Percentiles rank a stretch among this genome's conserved stretches.
Conservation (phyloP, 2,329 filamentous ascomycete genomes). For the Fusarium verrucosum region DNA sequence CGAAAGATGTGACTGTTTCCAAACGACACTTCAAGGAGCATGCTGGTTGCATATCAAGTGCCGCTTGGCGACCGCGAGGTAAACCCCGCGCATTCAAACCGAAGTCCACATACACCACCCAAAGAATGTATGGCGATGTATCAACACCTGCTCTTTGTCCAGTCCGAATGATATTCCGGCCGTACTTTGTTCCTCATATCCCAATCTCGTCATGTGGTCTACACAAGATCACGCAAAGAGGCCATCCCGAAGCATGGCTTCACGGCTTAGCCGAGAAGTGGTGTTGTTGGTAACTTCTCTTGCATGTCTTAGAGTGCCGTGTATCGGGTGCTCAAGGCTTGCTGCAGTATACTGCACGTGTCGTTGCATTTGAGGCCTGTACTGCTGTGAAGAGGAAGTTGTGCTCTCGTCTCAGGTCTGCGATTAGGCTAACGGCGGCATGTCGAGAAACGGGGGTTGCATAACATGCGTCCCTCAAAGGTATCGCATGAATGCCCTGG, state of each 20-base stretch:
- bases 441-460: not conserved
- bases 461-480: not conserved
- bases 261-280: slow-evolving; percentile 24
- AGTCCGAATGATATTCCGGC: not conserved
- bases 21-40: slow-evolving; percentile 1
- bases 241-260: slow-evolving; percentile 1
- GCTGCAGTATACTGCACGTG: slow-evolving; percentile 6
- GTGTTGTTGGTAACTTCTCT: not conserved
- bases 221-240: not conserved
- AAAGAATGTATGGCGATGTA: not conserved
- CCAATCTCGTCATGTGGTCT: slow-evolving; percentile 6
- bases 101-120: not conserved
- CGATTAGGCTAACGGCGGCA: not conserved
- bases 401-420: not conserved
- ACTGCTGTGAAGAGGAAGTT: not conserved
- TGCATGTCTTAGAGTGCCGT: slow-evolving; percentile 15
- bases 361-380: not conserved
- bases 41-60: not conserved
- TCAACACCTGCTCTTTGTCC: not conserved
- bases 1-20: slow-evolving; percentile 19
- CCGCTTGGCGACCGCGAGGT: not conserved
- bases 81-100: not conserved
- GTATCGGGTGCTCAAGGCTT: slow-evolving; percentile 15
- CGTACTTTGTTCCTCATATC: not conserved
- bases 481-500: not conserved